Evolutionary conservation across 2,329 filamentous ascomycete species (phyloP).

Genomic region (Diaporthe citri): DNA sequence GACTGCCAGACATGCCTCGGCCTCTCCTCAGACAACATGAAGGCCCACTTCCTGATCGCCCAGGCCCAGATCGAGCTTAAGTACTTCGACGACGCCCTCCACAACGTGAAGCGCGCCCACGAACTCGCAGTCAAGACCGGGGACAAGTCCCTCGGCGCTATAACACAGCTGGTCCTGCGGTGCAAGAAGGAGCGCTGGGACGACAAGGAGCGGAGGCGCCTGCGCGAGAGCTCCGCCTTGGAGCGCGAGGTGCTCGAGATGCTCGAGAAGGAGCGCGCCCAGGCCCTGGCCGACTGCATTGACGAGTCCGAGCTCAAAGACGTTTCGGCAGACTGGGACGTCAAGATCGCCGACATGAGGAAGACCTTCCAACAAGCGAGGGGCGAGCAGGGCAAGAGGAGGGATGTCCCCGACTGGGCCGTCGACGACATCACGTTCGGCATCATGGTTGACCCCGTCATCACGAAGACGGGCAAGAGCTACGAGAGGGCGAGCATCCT

Average conservation of each 20-base stretch:
- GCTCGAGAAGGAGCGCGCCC: constrained; percentile 62
- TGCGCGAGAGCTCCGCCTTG: constrained; percentile 68
- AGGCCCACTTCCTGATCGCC: constrained; percentile 85
- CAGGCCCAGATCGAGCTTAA: constrained; percentile 84
- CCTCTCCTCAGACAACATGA: constrained; percentile 76
- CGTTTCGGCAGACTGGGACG: constrained; percentile 60
- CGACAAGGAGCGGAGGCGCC: constrained; percentile 72
- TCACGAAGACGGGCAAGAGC: constrained; percentile 88
- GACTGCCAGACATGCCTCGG: constrained; percentile 84
- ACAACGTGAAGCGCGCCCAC: constrained; percentile 80
- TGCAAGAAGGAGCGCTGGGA: constrained; percentile 93
- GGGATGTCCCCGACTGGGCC: constrained; percentile 80
- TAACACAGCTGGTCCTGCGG: constrained; percentile 80
- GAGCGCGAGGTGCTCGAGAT: constrained; percentile 70
- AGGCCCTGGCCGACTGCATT: constrained; percentile 53
- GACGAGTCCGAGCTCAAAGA: constrained; percentile 62
- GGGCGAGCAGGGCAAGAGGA: constrained; percentile 56
- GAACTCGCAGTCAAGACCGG: constrained; percentile 72
- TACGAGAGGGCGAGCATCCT: constrained; percentile 90
- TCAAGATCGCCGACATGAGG: constrained; percentile 59
- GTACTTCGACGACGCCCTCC: constrained; percentile 79
- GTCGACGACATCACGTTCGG: constrained; percentile 82
- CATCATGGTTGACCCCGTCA: constrained; percentile 79
- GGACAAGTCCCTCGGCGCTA: constrained; percentile 76
- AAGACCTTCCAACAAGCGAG: constrained; percentile 67